phyloP scores from a whole-genome alignment of 2,329 filamentous ascomycete genomes.

The Colletotrichum neosansevieriae region DNA sequence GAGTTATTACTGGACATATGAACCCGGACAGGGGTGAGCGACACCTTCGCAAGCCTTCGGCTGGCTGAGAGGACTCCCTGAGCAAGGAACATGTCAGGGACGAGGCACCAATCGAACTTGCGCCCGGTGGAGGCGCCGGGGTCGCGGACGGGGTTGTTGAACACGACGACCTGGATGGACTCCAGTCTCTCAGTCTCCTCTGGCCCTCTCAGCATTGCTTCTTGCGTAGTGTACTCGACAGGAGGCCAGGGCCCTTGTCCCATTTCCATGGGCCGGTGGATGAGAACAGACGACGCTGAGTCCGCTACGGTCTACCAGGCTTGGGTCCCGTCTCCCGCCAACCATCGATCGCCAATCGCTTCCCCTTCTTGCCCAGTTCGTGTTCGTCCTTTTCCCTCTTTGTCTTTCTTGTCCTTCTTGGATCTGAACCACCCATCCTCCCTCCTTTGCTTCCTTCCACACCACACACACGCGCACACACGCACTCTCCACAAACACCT shows the following conservation, averaged over 20 bases:
- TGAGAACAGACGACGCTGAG: slow-evolving; percentile 39
- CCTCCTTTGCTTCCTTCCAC: slow-evolving; percentile 30
- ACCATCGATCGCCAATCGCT: slow-evolving; percentile 41
- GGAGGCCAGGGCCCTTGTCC: slow-evolving; percentile 35
- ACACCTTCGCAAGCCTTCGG: slow-evolving; percentile 16
- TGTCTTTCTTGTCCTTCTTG: slow-evolving; percentile 29
- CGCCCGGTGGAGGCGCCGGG: slow-evolving; percentile 31
- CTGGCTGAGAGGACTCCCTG: slow-evolving; percentile 33
- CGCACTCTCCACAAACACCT: slow-evolving; percentile 32
- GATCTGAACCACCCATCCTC: slow-evolving; percentile 31
- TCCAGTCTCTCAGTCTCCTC: neutral
- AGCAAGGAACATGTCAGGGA: slow-evolving; percentile 36
- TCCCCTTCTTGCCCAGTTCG: slow-evolving; percentile 38
- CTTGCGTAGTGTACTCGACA: neutral
- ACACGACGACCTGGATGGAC: neutral
- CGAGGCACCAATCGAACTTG: slow-evolving; percentile 37
- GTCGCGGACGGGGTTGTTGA: neutral
- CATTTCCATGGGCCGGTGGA: slow-evolving; percentile 29
- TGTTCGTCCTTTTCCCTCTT: slow-evolving; percentile 38
- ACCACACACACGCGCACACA: slow-evolving; percentile 29
- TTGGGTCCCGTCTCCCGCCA: slow-evolving; percentile 40
- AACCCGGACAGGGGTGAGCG: slow-evolving; percentile 19
- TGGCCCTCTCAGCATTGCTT: neutral
- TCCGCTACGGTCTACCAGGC: slow-evolving; percentile 39
- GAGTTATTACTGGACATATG: slow-evolving; percentile 36